phyloP scores from a whole-genome alignment of 331 rosid genomes.

The Malus hybrid region DNA sequence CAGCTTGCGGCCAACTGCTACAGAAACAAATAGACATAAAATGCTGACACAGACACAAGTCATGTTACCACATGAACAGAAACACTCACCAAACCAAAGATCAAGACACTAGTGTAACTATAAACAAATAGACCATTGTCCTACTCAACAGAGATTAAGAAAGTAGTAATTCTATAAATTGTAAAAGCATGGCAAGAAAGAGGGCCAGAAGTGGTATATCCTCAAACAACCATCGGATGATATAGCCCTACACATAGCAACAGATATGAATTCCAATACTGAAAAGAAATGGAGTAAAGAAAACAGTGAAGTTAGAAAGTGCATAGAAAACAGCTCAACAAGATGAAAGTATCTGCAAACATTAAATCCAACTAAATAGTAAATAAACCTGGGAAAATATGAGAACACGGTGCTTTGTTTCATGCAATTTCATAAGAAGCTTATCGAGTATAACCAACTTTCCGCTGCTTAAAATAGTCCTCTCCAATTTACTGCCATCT shows the following conservation, averaged over 20 bases:
- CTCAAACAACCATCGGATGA: neutral
- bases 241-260: neutral
- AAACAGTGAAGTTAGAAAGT: neutral
- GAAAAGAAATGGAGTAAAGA: neutral
- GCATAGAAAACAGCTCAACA: neutral
- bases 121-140: too few relatives aligned
- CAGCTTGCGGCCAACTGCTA: neutral
- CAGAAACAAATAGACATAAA: neutral
- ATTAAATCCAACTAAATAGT: neutral
- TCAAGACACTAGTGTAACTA: neutral
- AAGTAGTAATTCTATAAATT: neutral
- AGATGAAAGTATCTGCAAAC: neutral
- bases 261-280: neutral
- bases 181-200: neutral
- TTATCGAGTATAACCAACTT: conserved; percentile 96
- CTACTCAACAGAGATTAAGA: too few relatives aligned
- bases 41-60: neutral
- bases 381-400: conserved; percentile 93
- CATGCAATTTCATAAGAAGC: conserved; percentile 86
- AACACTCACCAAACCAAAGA: neutral
- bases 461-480: conserved; percentile 93
- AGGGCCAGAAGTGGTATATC: neutral
- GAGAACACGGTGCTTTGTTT: conserved; percentile 93
- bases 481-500: conserved; percentile 83
- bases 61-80: neutral